Percentiles rank a stretch among this genome's conserved stretches.
phyloP scores from a whole-genome alignment of 345 rosid species.

The Raphanus sativus region DNA sequence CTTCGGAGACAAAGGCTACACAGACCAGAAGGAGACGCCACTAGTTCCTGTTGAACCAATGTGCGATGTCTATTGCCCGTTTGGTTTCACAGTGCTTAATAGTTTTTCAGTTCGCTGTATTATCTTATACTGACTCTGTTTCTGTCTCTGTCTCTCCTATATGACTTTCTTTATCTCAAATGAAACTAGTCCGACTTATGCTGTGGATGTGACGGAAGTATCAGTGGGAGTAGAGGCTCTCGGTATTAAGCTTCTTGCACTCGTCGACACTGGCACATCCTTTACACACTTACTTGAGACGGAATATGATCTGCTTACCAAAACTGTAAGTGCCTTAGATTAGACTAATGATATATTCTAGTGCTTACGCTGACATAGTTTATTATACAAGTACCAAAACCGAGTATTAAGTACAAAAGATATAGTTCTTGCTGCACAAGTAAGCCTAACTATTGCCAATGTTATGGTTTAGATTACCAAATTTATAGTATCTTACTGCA shows the following conservation, averaged over 20 bases:
- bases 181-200: conserved; percentile 60
- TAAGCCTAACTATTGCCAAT: too few species aligned
- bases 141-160: neutral
- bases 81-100: neutral
- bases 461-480: neutral
- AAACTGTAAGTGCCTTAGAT: conserved; percentile 49
- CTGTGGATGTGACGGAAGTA: conserved; percentile 55
- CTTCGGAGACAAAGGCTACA: conserved; percentile 85
- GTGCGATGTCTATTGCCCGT: conserved; percentile 36
- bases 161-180: neutral
- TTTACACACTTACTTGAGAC: conserved; percentile 81
- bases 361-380: neutral
- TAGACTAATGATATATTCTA: neutral
- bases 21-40: conserved; percentile 72
- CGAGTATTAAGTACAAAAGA: too few species aligned
- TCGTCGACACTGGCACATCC: conserved; percentile 83
- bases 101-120: neutral
- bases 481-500: neutral
- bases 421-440: too few species aligned
- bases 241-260: conserved; percentile 51
- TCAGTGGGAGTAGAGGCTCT: conserved; percentile 48
- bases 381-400: neutral
- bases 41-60: conserved; percentile 50
- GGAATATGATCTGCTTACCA: conserved; percentile 57
- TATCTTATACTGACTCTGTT: neutral